Evolutionary conservation across 305 asterid species (phyloP).

Genomic region (Petunia hybrid): DNA sequence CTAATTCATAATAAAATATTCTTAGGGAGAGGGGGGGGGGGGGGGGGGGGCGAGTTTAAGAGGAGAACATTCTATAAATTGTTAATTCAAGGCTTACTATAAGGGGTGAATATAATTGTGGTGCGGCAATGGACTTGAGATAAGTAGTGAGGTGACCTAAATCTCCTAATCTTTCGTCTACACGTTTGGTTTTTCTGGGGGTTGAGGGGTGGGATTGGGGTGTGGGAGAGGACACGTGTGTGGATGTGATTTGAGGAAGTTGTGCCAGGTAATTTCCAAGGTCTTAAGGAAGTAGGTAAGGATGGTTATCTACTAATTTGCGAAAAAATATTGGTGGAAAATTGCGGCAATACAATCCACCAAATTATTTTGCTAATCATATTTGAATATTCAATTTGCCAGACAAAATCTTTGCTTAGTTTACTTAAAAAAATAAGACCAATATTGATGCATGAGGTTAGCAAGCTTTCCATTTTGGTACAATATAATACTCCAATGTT

Average conservation of each 20-base stretch:
- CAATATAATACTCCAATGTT: too few species aligned
- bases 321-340: constrained; percentile 26
- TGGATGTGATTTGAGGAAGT: constrained; percentile 27
- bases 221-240: constrained; percentile 39
- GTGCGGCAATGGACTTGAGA: constrained; percentile 33
- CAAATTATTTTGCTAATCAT: background rate
- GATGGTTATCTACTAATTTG: constrained; percentile 68
- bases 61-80: background rate
- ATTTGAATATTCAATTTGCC: background rate
- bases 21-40: background rate
- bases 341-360: background rate
- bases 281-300: constrained; percentile 52
- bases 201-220: background rate
- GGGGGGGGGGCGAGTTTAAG: background rate
- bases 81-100: background rate
- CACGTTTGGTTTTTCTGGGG: constrained; percentile 48
- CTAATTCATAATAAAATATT: background rate
- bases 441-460: background rate
- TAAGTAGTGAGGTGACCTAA: constrained; percentile 66
- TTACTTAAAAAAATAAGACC: background rate
- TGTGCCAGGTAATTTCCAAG: constrained; percentile 10
- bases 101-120: constrained; percentile 27
- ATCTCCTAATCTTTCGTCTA: constrained; percentile 63
- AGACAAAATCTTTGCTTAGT: background rate
- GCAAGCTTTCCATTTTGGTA: background rate